Conservation (phyloP, 2,329 filamentous ascomycete species). For the Hypoxylon sp. region DNA sequence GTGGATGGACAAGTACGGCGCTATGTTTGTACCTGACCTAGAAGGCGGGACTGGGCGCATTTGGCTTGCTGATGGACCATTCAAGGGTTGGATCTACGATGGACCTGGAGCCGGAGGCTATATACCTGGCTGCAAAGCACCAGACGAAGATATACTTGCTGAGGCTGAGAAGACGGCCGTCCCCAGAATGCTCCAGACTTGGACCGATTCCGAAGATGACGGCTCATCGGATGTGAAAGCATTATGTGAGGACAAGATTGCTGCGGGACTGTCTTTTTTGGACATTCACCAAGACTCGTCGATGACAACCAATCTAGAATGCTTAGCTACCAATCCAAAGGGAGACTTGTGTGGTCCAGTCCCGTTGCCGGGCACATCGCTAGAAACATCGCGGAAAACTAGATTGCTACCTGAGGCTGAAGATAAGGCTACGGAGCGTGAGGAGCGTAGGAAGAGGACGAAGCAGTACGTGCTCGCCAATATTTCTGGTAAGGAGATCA, state of each 20-base stretch:
- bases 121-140: slow-evolving; percentile 35
- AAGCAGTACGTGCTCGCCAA: slow-evolving; percentile 35
- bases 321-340: neutral
- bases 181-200: neutral
- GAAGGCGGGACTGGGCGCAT: neutral
- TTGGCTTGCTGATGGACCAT: slow-evolving; percentile 45
- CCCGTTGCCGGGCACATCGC: neutral
- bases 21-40: slow-evolving; percentile 16
- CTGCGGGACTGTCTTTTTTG: neutral
- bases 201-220: slow-evolving; percentile 2
- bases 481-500: slow-evolving; percentile 5
- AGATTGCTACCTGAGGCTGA: neutral
- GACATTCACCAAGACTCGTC: neutral
- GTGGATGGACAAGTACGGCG: slow-evolving; percentile 37
- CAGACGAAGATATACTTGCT: slow-evolving; percentile 35
- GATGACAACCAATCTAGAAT: neutral
- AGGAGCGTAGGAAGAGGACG: slow-evolving; percentile 30
- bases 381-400: neutral
- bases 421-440: slow-evolving; percentile 14
- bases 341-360: neutral
- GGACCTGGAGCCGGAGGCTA: slow-evolving; percentile 41
- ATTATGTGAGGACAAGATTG: neutral
- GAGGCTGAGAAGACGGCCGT: slow-evolving; percentile 36
- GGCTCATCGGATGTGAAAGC: neutral
- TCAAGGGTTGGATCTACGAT: slow-evolving; percentile 42